phyloP scores from a whole-genome alignment of 1,284 basidiomycete species.

The Boletellus deceptivus region DNA sequence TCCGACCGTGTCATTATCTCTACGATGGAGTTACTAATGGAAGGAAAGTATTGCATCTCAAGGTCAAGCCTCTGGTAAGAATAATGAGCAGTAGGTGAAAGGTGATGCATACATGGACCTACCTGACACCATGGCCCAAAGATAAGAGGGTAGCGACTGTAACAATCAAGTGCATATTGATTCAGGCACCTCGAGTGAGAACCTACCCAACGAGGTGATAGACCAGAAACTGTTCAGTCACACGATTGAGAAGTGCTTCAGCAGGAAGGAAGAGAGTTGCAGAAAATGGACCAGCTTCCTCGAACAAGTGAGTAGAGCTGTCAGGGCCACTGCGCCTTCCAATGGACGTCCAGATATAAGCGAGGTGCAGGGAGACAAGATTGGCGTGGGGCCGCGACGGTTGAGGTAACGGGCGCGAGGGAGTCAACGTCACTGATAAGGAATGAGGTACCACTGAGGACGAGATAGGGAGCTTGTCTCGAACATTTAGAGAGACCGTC shows the following conservation, averaged over 20 bases:
- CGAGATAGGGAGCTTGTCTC: constrained; percentile 4
- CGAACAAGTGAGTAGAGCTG: constrained; percentile 7
- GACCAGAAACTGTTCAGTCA: constrained; percentile 51
- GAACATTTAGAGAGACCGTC: constrained; percentile 45
- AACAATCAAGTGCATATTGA: constrained; percentile 16
- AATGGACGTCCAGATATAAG: constrained; percentile 48
- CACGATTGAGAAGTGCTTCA: constrained; percentile 48
- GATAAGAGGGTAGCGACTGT: constrained; percentile 69
- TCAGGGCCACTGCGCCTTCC: constrained; percentile 5
- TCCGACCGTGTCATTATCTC: constrained; percentile 53
- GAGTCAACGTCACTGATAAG: constrained; percentile 45
- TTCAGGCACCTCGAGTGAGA: constrained; percentile 5
- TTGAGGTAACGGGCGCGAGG: constrained; percentile 39
- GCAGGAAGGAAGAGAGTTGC: constrained; percentile 49
- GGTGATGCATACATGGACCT: constrained; percentile 17
- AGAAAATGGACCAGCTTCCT: constrained; percentile 44
- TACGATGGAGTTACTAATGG: constrained; percentile 50
- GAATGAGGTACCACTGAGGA: constrained; percentile 10
- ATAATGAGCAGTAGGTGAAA: not conserved
- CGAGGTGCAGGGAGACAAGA: constrained; percentile 51
- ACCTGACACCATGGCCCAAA: constrained; percentile 69
- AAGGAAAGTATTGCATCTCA: constrained; percentile 49
- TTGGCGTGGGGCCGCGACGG: constrained; percentile 36
- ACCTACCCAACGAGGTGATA: constrained; percentile 59
- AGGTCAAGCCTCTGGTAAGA: constrained; percentile 52